Percentiles rank a stretch among this genome's conserved stretches.
phyloP scores from a whole-genome alignment of 2,329 filamentous ascomycete species.

The Sarocladium kiliense region DNA sequence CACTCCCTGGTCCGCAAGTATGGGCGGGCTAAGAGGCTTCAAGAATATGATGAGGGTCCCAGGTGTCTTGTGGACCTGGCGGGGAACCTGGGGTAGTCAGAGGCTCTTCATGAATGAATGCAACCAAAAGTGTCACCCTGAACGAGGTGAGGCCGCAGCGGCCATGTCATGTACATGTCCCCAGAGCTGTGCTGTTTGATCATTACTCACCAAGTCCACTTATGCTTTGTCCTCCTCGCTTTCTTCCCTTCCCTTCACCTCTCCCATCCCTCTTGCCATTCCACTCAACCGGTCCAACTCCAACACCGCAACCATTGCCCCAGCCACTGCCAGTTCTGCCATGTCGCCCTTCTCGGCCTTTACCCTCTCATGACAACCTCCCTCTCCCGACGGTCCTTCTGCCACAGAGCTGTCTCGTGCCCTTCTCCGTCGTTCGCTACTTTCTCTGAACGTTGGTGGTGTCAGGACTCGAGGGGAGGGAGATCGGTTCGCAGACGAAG shows the following conservation, averaged over 20 bases:
- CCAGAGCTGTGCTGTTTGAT: too few relatives aligned
- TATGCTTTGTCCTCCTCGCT: not conserved
- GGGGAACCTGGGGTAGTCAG: too few relatives aligned
- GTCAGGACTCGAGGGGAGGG: not conserved
- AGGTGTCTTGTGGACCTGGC: too few relatives aligned
- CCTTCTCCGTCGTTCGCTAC: not conserved
- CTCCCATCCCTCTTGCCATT: not conserved
- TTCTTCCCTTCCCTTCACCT: not conserved
- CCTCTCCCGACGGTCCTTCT: not conserved
- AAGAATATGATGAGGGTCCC: too few relatives aligned
- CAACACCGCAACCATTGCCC: not conserved
- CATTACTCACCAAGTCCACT: too few relatives aligned
- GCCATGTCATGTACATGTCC: too few relatives aligned
- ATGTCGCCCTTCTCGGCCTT: not conserved
- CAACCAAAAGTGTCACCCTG: too few relatives aligned
- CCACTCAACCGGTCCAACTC: conserved; percentile 3
- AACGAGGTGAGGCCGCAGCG: too few relatives aligned
- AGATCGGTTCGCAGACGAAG: not conserved
- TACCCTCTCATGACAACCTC: not conserved
- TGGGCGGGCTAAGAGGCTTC: too few relatives aligned
- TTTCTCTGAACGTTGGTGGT: not conserved
- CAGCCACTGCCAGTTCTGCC: not conserved
- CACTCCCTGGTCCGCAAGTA: too few relatives aligned
- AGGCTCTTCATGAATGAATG: too few relatives aligned
- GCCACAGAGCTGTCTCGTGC: not conserved